These are phyloP conservation scores for Cystobasidium ongulense DNA, from an alignment of 768 basidiomycete genomes.

Conservation along the genomic window DNA sequence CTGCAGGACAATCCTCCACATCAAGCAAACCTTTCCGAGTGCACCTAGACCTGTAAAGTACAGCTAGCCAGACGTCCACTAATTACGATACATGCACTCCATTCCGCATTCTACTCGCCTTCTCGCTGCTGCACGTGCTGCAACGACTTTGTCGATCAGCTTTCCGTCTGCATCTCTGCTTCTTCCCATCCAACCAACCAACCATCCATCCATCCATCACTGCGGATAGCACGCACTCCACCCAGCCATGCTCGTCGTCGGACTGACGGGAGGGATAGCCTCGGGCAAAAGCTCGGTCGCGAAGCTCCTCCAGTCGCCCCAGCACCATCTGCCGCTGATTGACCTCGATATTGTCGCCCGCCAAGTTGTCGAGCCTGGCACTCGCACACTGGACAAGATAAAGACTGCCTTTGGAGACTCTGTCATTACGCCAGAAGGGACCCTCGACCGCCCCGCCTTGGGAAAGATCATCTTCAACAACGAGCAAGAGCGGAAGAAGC, in stretches of 20 bases:
- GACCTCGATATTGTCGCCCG: slow-evolving; percentile 89
- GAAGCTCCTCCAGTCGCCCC: slow-evolving; percentile 53
- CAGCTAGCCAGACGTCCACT: too few relatives aligned
- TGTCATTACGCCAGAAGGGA: slow-evolving; percentile 60
- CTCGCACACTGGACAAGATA: slow-evolving; percentile 62
- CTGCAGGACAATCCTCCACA: too few relatives aligned
- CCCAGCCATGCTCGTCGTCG: slow-evolving; percentile 58
- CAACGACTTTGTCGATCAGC: too few relatives aligned
- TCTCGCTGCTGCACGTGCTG: not conserved
- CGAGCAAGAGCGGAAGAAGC: slow-evolving; percentile 55
- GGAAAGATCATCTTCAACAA: slow-evolving; percentile 79
- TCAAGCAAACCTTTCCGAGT: too few relatives aligned
- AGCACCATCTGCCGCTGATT: slow-evolving; percentile 65
- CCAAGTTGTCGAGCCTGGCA: slow-evolving; percentile 73
- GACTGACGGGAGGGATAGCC: slow-evolving; percentile 91
- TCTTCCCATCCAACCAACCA: not conserved
- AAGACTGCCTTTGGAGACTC: slow-evolving; percentile 61
- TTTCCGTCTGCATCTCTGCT: too few relatives aligned
- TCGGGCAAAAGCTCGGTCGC: slow-evolving; percentile 92
- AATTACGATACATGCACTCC: too few relatives aligned
- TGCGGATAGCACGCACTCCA: not conserved
- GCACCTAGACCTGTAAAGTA: too few relatives aligned
- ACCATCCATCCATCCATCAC: not conserved
- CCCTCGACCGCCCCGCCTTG: slow-evolving; percentile 71
- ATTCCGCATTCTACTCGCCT: too few relatives aligned